Base-by-base conservation (phyloP, 1,139 yeast species). In the Arxiozyma bovina region DNA sequence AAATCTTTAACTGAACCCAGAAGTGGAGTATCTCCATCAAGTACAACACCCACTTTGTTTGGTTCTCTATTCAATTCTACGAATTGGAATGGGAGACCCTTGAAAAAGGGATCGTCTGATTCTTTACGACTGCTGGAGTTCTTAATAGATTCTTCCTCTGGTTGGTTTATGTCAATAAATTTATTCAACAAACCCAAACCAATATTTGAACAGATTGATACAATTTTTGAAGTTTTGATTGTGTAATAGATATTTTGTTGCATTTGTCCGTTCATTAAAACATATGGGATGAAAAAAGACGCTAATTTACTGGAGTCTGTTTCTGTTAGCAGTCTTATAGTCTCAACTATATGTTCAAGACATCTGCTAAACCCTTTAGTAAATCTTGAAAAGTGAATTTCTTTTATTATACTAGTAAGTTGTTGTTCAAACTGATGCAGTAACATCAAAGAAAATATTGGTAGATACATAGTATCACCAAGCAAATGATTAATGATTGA, bases 201-300 rank as follows among this genome's bases (percentile, higher is more conserved):
- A 20, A 50, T 47, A 20, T 53, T 34, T 7, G 55, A 44, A 22
- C 46, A 45, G 22, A 42, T 50, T 25, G 48, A 52, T 8, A 56
- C 50, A 23, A 55, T 52, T 20, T 53, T 53, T n/a, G 55, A 40
- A 9, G 53, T 53, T n/a, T 54, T 46, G 25, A 42, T 52, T 9
- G 57, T 54, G 15, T 54, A 27, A 45, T 55, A 57, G 18, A 55
- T 30, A 9, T 48, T 34, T 11, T 47, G 38, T 34, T 50, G 40
- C 8, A 57, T 27, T 23, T 50, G 41, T 22, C 50, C 27, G 15
- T 51, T 55, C 17, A 54, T 46, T 12, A 57, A 21, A 12, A 50
- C 30, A 9, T 52, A 41, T 7, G 59, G 59, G 27, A 45, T 50
- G 20, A 56, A 49, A 30, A 56, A 56, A n/a, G 56, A 50, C 6